phyloP scores from a whole-genome alignment of 1,139 yeast genomes.

The Magnusiomyces suaveolens region DNA sequence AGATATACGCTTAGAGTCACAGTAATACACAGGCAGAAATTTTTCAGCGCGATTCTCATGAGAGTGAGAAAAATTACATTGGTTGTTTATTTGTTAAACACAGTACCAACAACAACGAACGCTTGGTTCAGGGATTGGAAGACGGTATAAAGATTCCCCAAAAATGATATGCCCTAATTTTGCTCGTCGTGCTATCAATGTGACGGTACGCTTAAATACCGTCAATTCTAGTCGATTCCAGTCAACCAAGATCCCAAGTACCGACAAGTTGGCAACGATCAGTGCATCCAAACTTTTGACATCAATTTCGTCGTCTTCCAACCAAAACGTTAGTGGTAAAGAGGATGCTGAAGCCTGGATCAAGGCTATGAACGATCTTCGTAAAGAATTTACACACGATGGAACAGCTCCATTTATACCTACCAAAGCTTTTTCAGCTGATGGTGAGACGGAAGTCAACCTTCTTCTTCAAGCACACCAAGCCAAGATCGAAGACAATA shows the following conservation, averaged over 20 bases:
- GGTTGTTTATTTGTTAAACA: too few relatives aligned
- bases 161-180: neutral
- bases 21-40: neutral
- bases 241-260: neutral
- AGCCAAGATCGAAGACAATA: conserved; percentile 12
- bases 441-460: conserved; percentile 22
- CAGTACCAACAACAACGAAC: too few relatives aligned
- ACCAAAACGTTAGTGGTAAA: conserved; percentile 31
- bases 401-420: conserved; percentile 26
- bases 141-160: too few relatives aligned
- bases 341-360: conserved; percentile 60
- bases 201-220: neutral
- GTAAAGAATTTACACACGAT: conserved; percentile 36
- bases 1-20: neutral
- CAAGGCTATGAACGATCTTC: conserved; percentile 48
- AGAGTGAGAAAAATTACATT: neutral
- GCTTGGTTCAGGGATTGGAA: too few relatives aligned
- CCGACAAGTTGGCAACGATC: conserved; percentile 2
- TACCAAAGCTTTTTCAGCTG: conserved; percentile 29
- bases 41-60: neutral
- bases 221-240: neutral
- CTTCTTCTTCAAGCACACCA: conserved; percentile 20
- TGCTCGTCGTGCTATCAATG: neutral
- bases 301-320: conserved; percentile 6
- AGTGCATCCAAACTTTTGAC: conserved; percentile 15